Evolutionary conservation across 345 rosid species (phyloP).

Genomic region (Crucihimalaya himalaica): DNA sequence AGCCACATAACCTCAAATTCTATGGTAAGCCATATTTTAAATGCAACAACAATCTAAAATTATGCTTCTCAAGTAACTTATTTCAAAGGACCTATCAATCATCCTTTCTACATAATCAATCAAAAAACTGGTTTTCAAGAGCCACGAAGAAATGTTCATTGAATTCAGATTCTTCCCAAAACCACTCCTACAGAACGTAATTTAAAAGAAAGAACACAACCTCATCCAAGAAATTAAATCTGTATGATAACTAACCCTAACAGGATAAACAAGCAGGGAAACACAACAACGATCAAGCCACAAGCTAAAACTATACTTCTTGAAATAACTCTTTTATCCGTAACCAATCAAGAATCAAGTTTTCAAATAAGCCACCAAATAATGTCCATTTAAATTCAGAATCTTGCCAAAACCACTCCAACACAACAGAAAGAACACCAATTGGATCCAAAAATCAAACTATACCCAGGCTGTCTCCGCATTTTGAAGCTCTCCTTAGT

Average conservation of each 20-base stretch:
- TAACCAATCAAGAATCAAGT: not conserved
- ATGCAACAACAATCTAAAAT: not conserved
- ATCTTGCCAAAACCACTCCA: not conserved
- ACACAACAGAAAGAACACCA: not conserved
- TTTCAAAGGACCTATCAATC: not conserved
- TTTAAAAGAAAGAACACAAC: not conserved
- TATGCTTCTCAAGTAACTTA: not conserved
- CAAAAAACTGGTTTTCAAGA: not conserved
- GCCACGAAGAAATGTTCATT: not conserved
- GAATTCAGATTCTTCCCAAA: not conserved
- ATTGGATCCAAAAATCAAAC: conserved; percentile 11
- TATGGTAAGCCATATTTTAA: not conserved
- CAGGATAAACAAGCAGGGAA: not conserved
- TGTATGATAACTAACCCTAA: not conserved
- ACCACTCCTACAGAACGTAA: not conserved
- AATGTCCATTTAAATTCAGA: too few relatives aligned
- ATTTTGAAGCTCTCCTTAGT: conserved; percentile 73
- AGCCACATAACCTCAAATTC: not conserved
- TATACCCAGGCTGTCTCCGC: conserved; percentile 93
- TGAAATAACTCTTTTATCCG: not conserved
- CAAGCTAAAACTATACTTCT: not conserved
- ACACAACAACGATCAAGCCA: not conserved
- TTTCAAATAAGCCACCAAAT: not conserved
- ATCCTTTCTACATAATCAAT: not conserved
- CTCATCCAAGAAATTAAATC: not conserved